Base-by-base conservation (phyloP, 2,329 filamentous ascomycete genomes). In the Sporothrix pseudoabietina region DNA sequence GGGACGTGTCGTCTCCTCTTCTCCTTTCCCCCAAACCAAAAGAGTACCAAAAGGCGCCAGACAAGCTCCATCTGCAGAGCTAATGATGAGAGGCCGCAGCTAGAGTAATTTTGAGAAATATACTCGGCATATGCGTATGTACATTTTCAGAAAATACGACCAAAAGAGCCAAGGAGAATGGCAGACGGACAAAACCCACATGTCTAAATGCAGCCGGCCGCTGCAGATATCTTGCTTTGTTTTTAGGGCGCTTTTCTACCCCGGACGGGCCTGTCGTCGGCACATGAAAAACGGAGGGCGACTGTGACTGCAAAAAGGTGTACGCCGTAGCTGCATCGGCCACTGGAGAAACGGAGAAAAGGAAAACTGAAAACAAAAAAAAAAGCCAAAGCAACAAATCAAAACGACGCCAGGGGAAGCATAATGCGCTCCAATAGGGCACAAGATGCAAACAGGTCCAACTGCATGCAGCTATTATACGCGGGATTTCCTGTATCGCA, bases 41-140 rank as follows among this genome's bases (percentile, higher is more conserved):
- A 55, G 10, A 55, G 44, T 14, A 14, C 22, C 52, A 55, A 26
- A n/a, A 30, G 22, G 22, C 52, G 52, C 52, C 52, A 30, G 5
- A 54, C 52, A 8, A 14, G 41, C 39, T 35, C 39, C 61, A 47
- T 30, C n/a, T 22, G n/a, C 9, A 44, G 61, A 65, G 61, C 61
- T 65, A 65, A 65, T 65, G 39, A 65, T 65, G 39, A 47, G 39
- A 65, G 39, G 61, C n/a, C 39, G 39, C 61, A 44, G 61, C 39
- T 30, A 30, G 14, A 14, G 59, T 22, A 26, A 41, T 63, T 63
- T 26, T n/a, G 52, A 52, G 22, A 52, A 26, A 26, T 26, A 26
- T 26, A 26, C 26, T 26, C 26, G 26, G 26, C 26, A 26, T 26
- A 26, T 30, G 26, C 26, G 2, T 26, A 26, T 30, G n/a, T 8